Conservation (phyloP, 2,329 filamentous ascomycete genomes). For the Colletotrichum sp. region DNA sequence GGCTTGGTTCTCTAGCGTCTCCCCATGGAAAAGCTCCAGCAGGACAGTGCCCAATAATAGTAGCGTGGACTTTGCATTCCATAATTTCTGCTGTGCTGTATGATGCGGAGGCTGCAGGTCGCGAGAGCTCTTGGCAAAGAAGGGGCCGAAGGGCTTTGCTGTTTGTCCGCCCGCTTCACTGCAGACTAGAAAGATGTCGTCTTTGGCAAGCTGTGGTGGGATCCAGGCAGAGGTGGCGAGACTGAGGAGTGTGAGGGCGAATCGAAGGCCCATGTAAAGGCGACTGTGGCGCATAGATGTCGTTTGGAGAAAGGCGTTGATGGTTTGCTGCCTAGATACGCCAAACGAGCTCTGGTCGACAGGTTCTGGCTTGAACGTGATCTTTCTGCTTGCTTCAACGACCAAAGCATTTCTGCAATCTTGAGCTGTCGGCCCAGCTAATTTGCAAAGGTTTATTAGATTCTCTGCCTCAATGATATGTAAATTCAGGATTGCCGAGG, state of each 20-base stretch:
- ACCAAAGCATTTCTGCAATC: neutral
- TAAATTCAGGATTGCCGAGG: neutral
- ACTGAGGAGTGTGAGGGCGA: neutral
- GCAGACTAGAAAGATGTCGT: neutral
- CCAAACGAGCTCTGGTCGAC: neutral
- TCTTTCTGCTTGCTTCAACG: neutral
- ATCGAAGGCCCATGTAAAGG: neutral
- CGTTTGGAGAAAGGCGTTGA: neutral
- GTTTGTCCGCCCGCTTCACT: neutral
- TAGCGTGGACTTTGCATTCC: neutral
- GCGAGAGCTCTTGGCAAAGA: neutral
- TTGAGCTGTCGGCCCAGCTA: neutral
- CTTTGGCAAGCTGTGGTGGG: neutral
- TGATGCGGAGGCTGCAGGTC: neutral
- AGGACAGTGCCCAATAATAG: neutral
- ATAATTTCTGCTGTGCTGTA: neutral
- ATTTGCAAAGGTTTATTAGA: neutral
- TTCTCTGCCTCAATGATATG: neutral
- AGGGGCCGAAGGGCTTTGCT: neutral
- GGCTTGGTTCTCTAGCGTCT: constrained; percentile 11
- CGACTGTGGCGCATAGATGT: neutral
- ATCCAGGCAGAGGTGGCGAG: neutral
- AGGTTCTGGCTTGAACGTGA: neutral
- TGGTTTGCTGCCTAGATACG: neutral
- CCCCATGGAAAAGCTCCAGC: neutral